Conservation (phyloP, 306 rosid species). For the cucumber (Cucumis sativus) region Cucumber_9930_V3 NC_026656.2:2186001-2186500, state of each 20-base stretch:
- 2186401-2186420: neutral
- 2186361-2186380: neutral
- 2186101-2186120: no score
- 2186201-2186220: no score
- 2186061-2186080: no score
- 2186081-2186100: no score
- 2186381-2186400: neutral
- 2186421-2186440: neutral
- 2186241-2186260: neutral
- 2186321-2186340: neutral
- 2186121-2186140: no score
- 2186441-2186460: slow-evolving; percentile 29
- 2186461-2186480: slow-evolving; percentile 65
- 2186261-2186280: neutral
- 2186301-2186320: neutral
- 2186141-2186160: no score
- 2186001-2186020: no score
- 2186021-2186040: no score
- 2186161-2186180: no score
- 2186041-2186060: no score
- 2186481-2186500: slow-evolving; percentile 77
- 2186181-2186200: no score
- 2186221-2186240: neutral
- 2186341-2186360: neutral
- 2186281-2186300: neutral